phyloP scores from a whole-genome alignment of 169 alveolate genomes.

The Plasmodium relictum region DNA sequence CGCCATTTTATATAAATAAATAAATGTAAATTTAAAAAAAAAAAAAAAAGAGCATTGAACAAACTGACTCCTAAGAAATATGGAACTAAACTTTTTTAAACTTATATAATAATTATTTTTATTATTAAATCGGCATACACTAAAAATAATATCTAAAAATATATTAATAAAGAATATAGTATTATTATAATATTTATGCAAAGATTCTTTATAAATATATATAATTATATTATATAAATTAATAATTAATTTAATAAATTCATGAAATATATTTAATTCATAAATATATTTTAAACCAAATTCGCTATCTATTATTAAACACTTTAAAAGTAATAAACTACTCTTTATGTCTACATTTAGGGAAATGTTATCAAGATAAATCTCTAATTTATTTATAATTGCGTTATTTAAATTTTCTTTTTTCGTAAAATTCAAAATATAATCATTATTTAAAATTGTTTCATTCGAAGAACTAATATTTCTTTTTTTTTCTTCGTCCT shows the following conservation, averaged over 20 bases:
- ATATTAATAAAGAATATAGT: constrained; percentile 22
- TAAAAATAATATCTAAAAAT: constrained; percentile 41
- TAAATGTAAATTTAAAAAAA: constrained; percentile 38
- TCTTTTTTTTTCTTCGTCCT: not conserved
- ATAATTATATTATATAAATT: constrained; percentile 61
- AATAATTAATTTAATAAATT: constrained; percentile 31
- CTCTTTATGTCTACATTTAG: constrained; percentile 57
- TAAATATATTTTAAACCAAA: constrained; percentile 59
- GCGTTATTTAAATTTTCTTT: not conserved
- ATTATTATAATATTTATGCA: constrained; percentile 24
- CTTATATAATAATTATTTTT: constrained; percentile 1
- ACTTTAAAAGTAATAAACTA: constrained; percentile 47
- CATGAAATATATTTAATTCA: constrained; percentile 53
- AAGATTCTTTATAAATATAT: constrained; percentile 28
- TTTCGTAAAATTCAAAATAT: not conserved
- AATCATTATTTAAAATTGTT: not conserved
- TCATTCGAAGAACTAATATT: not conserved
- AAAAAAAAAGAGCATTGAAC: constrained; percentile 54
- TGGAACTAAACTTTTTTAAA: constrained; percentile 17
- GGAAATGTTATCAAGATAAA: constrained; percentile 42
- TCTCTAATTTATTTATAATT: constrained; percentile 3
- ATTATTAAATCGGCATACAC: constrained; percentile 5
- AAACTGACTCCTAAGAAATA: constrained; percentile 21
- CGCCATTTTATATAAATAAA: constrained; percentile 18
- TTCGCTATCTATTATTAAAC: constrained; percentile 52